Conservation (phyloP, 164 flowering plant genomes). For the Vitis vinifera region ASM3070453v1 NC_081822.1:4714501-4715000, state of each 20-base stretch:
- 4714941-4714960: slow-evolving; percentile 17
- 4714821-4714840: slow-evolving; percentile 23
- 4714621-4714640: slow-evolving; percentile 3
- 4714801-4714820: slow-evolving; percentile 50
- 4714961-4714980: slow-evolving; percentile 22
- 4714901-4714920: slow-evolving; percentile 55
- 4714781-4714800: slow-evolving; percentile 60
- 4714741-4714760: slow-evolving; percentile 83
- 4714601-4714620: neutral
- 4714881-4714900: slow-evolving; percentile 37
- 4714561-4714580: neutral
- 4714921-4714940: slow-evolving; percentile 31
- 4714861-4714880: slow-evolving; percentile 16
- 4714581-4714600: neutral
- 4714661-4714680: slow-evolving; percentile 69
- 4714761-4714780: slow-evolving; percentile 81
- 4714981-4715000: slow-evolving; percentile 74
- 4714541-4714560: neutral
- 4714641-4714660: slow-evolving; percentile 85
- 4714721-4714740: slow-evolving; percentile 76
- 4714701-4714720: slow-evolving; percentile 89
- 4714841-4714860: slow-evolving; percentile 25
- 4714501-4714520: neutral
- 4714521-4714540: neutral
- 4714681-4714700: slow-evolving; percentile 87